Evolutionary conservation across 2,329 filamentous ascomycete species (phyloP).

Genomic region (Claviceps sp.): DNA sequence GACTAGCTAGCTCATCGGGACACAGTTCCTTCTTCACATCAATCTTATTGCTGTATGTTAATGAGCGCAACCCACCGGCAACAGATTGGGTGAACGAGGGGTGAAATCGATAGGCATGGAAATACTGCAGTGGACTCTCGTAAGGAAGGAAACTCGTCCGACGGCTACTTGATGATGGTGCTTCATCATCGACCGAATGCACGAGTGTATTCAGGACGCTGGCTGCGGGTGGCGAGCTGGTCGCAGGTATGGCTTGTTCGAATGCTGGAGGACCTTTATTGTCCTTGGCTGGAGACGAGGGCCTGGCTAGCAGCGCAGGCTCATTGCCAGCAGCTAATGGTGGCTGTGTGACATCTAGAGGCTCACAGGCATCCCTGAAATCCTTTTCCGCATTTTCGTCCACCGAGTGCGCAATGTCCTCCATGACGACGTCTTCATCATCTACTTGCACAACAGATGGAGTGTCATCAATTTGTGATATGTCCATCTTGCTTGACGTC

Average conservation of each 20-base stretch:
- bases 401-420: conserved; percentile 17
- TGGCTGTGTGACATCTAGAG: conserved; percentile 26
- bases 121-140: conserved; percentile 67
- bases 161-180: conserved; percentile 11
- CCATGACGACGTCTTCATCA: conserved; percentile 8
- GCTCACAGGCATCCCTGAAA: conserved; percentile 41
- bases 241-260: background rate
- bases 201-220: background rate
- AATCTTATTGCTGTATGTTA: conserved; percentile 90
- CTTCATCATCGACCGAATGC: conserved; percentile 1
- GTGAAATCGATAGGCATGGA: conserved; percentile 85
- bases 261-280: background rate
- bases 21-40: conserved; percentile 63
- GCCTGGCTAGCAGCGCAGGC: conserved; percentile 4
- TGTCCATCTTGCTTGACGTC: background rate
- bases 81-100: conserved; percentile 59
- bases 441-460: background rate
- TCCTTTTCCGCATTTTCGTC: conserved; percentile 23
- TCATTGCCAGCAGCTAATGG: background rate
- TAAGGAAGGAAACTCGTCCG: conserved; percentile 43
- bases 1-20: conserved; percentile 56
- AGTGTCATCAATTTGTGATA: background rate
- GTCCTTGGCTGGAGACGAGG: background rate
- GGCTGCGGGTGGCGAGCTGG: background rate
- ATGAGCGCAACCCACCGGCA: conserved; percentile 65